Evolutionary conservation across 2,329 filamentous ascomycete genomes (phyloP).

Genomic region (Grosmannia huntii): DNA sequence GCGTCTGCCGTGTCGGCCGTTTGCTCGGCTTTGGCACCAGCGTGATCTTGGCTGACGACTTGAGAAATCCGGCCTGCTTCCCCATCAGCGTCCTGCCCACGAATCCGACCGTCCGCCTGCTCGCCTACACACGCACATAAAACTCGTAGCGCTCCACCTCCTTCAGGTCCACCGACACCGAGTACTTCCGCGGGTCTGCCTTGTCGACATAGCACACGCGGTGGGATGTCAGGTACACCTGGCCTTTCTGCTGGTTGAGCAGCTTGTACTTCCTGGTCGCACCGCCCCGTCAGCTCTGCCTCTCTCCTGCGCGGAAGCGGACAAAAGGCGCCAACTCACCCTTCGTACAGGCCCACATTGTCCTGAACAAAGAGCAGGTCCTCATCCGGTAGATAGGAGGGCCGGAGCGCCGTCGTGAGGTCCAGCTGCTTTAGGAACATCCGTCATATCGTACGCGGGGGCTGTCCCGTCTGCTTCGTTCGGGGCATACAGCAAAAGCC

Average conservation of each 20-base stretch:
- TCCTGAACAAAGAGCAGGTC: constrained; percentile 93
- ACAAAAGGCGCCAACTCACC: constrained; percentile 43
- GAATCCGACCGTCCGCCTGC: neutral
- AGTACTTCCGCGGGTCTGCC: constrained; percentile 70
- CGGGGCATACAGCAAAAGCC: too few relatives aligned
- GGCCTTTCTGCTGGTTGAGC: constrained; percentile 83
- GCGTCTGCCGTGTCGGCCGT: constrained; percentile 44
- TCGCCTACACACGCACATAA: constrained; percentile 44
- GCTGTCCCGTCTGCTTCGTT: constrained; percentile 12
- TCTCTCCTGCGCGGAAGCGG: neutral
- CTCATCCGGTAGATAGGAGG: constrained; percentile 85
- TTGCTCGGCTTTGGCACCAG: constrained; percentile 71
- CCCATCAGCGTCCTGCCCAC: constrained; percentile 11
- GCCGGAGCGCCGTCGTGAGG: constrained; percentile 89
- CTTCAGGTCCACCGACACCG: constrained; percentile 74
- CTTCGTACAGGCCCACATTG: constrained; percentile 93
- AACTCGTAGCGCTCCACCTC: constrained; percentile 85
- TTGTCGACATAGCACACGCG: constrained; percentile 92
- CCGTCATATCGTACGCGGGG: constrained; percentile 43
- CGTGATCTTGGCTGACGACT: constrained; percentile 89
- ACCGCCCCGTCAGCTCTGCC: neutral
- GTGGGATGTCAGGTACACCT: constrained; percentile 93
- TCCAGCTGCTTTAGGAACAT: constrained; percentile 97
- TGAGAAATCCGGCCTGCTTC: constrained; percentile 70
- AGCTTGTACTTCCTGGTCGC: constrained; percentile 77